phyloP scores from a whole-genome alignment of 2,329 filamentous ascomycete genomes.

The Pestalotiopsis sp. region DNA sequence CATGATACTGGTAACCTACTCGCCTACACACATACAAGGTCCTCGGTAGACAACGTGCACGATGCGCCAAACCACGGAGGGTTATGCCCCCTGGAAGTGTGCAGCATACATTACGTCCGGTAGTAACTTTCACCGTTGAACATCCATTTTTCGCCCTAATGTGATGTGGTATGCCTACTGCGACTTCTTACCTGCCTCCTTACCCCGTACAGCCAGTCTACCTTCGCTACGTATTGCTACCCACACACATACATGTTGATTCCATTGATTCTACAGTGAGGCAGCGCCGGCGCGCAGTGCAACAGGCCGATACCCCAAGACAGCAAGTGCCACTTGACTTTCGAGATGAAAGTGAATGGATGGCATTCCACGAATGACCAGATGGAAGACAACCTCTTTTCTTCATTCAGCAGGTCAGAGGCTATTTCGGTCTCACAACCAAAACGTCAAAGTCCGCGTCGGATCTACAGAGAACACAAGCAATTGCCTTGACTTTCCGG shows the following conservation, averaged over 20 bases:
- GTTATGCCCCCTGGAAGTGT: neutral
- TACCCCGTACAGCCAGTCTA: neutral
- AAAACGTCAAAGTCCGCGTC: neutral
- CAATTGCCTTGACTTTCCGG: neutral
- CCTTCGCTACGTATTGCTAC: neutral
- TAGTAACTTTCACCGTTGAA: neutral
- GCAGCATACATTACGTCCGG: neutral
- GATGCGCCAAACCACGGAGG: too few relatives aligned
- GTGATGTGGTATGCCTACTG: neutral
- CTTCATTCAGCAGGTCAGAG: constrained; percentile 2
- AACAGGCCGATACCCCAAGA: neutral
- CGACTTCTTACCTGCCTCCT: neutral
- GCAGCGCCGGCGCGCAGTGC: neutral
- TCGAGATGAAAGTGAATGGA: neutral
- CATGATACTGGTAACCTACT: neutral
- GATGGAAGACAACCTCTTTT: neutral
- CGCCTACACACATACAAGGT: too few relatives aligned
- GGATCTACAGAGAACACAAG: neutral
- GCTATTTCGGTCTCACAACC: neutral
- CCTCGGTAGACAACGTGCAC: too few relatives aligned
- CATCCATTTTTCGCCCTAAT: neutral
- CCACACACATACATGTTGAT: neutral
- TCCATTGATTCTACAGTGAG: neutral
- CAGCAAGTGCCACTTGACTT: constrained; percentile 5
- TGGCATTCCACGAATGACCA: constrained; percentile 9